phyloP scores from a whole-genome alignment of 2,329 filamentous ascomycete genomes.

The Aspergillus alliaceus region DNA sequence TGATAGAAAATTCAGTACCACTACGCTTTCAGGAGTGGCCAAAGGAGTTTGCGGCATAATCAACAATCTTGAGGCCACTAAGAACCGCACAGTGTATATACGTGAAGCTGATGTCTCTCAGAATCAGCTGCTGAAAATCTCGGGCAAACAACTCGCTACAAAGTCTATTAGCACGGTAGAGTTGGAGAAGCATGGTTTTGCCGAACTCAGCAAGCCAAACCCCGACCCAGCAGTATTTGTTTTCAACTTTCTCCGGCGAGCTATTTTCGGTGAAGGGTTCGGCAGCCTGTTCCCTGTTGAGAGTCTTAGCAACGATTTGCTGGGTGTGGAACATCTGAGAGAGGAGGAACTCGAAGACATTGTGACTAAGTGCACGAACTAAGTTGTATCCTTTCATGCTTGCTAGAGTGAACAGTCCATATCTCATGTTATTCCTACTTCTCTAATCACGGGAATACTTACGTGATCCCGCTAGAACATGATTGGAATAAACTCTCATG shows the following conservation, averaged over 20 bases:
- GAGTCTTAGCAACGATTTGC: conserved; percentile 39
- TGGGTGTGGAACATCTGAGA: conserved; percentile 36
- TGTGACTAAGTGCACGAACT: no score
- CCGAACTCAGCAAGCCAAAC: conserved; percentile 2
- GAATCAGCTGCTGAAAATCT: not conserved
- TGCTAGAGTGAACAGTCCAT: no score
- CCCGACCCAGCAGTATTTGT: conserved; percentile 22
- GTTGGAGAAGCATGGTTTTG: not conserved
- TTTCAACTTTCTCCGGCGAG: conserved; percentile 28
- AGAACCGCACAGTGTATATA: conserved; percentile 52
- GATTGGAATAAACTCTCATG: no score
- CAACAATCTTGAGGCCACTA: conserved; percentile 52
- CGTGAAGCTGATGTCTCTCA: conserved; percentile 6
- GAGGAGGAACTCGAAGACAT: conserved; percentile 35
- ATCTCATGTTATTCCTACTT: no score
- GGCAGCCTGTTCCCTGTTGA: conserved; percentile 25
- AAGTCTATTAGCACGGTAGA: conserved; percentile 2
- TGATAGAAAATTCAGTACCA: conserved; percentile 48
- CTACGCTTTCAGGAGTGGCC: conserved; percentile 50
- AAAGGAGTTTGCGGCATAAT: conserved; percentile 53
- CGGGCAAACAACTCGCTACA: not conserved
- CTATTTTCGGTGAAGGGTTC: conserved; percentile 35
- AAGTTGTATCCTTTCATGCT: no score
- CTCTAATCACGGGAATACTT: no score
- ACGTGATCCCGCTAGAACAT: no score